Percentiles rank a stretch among this genome's conserved stretches.
Conservation (phyloP, 2,329 filamentous ascomycete species). For the Botrytis sinoallii region DNA sequence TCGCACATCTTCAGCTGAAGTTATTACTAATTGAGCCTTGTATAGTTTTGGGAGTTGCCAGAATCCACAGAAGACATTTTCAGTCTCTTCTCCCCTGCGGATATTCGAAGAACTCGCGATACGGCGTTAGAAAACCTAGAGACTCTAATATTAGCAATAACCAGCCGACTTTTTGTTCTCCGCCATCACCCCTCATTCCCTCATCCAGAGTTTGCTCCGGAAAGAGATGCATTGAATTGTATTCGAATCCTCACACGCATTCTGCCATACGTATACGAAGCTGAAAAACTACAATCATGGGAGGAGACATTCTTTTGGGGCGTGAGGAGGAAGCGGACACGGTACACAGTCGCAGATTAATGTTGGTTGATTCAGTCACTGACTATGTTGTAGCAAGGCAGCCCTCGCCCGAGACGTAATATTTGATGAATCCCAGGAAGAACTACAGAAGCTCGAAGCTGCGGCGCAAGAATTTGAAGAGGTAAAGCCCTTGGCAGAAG, state of each 20-base stretch:
- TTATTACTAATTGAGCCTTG: conserved; percentile 21
- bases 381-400: conserved; percentile 48
- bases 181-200: conserved; percentile 90
- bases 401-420: conserved; percentile 71
- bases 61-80: conserved; percentile 96
- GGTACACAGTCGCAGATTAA: conserved; percentile 27
- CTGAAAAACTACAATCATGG: conserved; percentile 77
- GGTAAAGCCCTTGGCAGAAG: conserved; percentile 83
- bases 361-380: conserved; percentile 21
- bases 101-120: conserved; percentile 86
- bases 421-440: conserved; percentile 70
- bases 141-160: conserved; percentile 79
- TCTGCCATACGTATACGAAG: conserved; percentile 88
- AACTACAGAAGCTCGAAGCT: conserved; percentile 47
- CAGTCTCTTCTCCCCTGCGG: conserved; percentile 84
- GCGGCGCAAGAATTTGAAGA: conserved; percentile 69
- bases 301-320: conserved; percentile 94
- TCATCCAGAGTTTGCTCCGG: conserved; percentile 75
- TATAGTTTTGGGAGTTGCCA: conserved; percentile 95
- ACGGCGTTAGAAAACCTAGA: conserved; percentile 83
- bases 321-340: conserved; percentile 65
- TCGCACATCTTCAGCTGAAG: conserved; percentile 10
- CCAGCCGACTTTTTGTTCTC: conserved; percentile 76
- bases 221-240: conserved; percentile 91
- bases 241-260: conserved; percentile 86